These are phyloP conservation scores for Monosporozyma unispora DNA, from an alignment of 805 yeast genomes.

Conservation along the genomic window DNA sequence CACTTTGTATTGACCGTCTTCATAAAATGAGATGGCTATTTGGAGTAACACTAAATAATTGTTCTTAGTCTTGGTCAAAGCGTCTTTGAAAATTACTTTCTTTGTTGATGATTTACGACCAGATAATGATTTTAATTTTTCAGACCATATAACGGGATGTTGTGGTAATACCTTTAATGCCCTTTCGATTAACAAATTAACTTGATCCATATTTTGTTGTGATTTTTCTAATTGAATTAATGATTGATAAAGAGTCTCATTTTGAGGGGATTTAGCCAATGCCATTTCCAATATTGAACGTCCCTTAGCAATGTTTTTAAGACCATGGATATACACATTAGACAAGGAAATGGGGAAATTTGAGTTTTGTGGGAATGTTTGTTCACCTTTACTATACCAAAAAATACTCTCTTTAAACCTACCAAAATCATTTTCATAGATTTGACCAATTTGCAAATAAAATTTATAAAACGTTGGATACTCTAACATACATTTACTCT, in stretches of 20 bases:
- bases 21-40: slow-evolving; percentile 62
- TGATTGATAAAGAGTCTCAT: slow-evolving; percentile 49
- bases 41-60: slow-evolving; percentile 48
- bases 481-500: slow-evolving; percentile 36
- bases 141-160: slow-evolving; percentile 59
- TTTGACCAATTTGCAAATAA: slow-evolving; percentile 55
- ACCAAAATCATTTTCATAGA: slow-evolving; percentile 28
- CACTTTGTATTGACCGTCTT: slow-evolving; percentile 50
- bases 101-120: slow-evolving; percentile 40
- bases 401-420: slow-evolving; percentile 38
- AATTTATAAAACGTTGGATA: slow-evolving; percentile 47
- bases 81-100: slow-evolving; percentile 56
- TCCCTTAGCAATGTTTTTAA: slow-evolving; percentile 44
- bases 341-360: slow-evolving; percentile 51
- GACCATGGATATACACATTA: slow-evolving; percentile 34
- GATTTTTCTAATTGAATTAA: slow-evolving; percentile 50
- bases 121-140: slow-evolving; percentile 37
- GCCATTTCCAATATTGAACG: slow-evolving; percentile 68
- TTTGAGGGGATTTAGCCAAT: slow-evolving; percentile 39
- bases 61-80: slow-evolving; percentile 58
- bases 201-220: slow-evolving; percentile 41
- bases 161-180: slow-evolving; percentile 52
- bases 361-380: slow-evolving; percentile 35
- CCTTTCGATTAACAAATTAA: slow-evolving; percentile 44
- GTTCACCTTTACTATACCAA: slow-evolving; percentile 40